Base-by-base conservation (phyloP, 805 yeast genomes). In the Ogataea corticis region DNA sequence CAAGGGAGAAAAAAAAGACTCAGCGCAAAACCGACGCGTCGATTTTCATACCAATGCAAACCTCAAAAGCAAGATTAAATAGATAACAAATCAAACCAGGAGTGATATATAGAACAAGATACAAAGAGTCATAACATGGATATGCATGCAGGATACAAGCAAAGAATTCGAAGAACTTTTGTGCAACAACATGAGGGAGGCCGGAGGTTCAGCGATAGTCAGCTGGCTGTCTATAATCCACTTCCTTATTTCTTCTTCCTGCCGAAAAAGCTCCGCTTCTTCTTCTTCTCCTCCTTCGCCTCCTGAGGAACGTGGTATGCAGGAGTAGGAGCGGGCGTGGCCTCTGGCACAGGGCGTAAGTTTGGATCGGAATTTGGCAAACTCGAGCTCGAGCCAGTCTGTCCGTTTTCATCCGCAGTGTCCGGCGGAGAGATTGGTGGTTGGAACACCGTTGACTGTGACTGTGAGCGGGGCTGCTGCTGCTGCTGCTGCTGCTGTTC, bases 241-340 rank as follows among this genome's bases (percentile, higher is more conserved):
- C 28, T 29, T 28, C 30, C 41, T 53, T 48, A 51, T 70, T 37
- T 37, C 32, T 80, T 80, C 75, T 80, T 81, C 61, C 84, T 78
- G 42, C 96, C 87, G 61, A 91, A 89, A 37, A 88, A 69, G 3
- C 92, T 88, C 57, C 79, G 76, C 77, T 84, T 87, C 65, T 75
- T 71, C 65, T 70, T 58, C 48, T 63, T 65, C 60, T 73, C 70
- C 58, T 68, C 56, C 33, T 58, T 61, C 18, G 45, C 38, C 13
- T 37, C 39, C 14, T 42, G 44, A 43, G 73, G 69, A 63, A 85
- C 80, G 67, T 79, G 76, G 53, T 84, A 83, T 45, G 83, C 85
- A 18, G 66, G 61, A 7, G 62, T 61, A n/a, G 67, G 64, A 12
- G 67, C 57, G 6, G 67, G 63, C 0, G 66, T 59, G 13, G 67